phyloP scores from a whole-genome alignment of 164 flowering plant species.

The Liriodendron chinense region DNA sequence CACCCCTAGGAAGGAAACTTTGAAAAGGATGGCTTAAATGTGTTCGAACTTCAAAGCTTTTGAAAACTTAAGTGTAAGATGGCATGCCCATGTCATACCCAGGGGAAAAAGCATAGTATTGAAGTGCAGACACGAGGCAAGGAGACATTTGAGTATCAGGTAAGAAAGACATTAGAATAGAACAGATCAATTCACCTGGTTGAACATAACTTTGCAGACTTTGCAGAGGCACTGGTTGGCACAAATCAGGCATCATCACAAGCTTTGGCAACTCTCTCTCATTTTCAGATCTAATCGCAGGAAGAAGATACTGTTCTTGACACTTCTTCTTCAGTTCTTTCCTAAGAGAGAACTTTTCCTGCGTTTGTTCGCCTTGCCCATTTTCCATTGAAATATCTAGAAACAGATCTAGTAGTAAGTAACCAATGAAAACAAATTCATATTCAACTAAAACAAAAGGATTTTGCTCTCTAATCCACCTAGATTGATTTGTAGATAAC shows the following conservation, averaged over 20 bases:
- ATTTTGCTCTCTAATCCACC: too few relatives aligned
- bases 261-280: conserved; percentile 23
- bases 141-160: not conserved
- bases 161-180: not conserved
- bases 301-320: conserved; percentile 51
- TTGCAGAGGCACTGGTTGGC: conserved; percentile 17
- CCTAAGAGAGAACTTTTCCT: conserved; percentile 73
- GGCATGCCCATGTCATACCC: not conserved
- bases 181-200: conserved; percentile 33
- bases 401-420: not conserved
- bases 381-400: conserved; percentile 53
- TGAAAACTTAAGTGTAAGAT: not conserved
- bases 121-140: not conserved
- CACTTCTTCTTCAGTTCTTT: conserved; percentile 86
- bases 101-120: not conserved
- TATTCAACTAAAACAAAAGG: conserved; percentile 4
- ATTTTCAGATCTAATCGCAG: conserved; percentile 22
- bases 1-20: not conserved
- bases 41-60: not conserved
- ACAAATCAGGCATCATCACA: conserved; percentile 13
- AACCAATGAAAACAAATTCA: conserved; percentile 7
- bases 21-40: not conserved
- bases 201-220: conserved; percentile 27
- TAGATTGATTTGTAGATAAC: too few relatives aligned
- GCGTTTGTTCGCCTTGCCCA: conserved; percentile 48